Evolutionary conservation across 2,329 filamentous ascomycete species (phyloP), one percentile per base, ranked within the genome.

Genomic region (Pseudocercospora ulei): DNA sequence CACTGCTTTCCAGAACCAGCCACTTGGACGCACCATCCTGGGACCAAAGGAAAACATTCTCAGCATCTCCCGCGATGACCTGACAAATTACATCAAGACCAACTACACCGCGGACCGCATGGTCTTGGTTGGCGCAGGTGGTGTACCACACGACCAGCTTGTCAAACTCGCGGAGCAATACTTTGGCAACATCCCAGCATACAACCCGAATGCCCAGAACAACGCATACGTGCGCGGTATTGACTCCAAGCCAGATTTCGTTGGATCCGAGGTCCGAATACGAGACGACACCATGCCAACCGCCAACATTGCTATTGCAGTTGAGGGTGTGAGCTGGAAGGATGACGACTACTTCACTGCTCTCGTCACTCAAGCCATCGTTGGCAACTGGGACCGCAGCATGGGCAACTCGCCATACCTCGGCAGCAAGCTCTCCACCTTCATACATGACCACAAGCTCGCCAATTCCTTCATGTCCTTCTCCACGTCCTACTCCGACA

Each of bases 391-490:
- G 79, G 90, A 98, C 72, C 90, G 90, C 69, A 83, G 90, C 55
- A 88, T 96, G 78, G 90, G 92, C 62, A 94, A 90, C 67, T 90
- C 90, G 44, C 81, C 87, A 52, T 90, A 95, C 72, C 81, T 95
- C 62, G 90, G 92, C 58, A 94, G 86, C 82, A 95, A 92, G 76
- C 84, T 98, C 58, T 94, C 85, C 72, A 79, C 81, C 52, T 85
- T 90, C 59, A 80, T 98, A 54, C 83, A 92, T 74, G 80, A 93
- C 69, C 78, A 96, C 70, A 80, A 87, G 65, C 76, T 98, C 48
- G 90, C 90, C 66, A 98, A 94, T 73, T 95, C 87, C 77, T 98
- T 95, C 76, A 98, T 98, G 92, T 93, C 84, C 72, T 98, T 98
- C 72, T 95, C 87, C 52, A 98, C 90, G 54, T 94, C 85, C 74